Conservation (phyloP, 306 rosid genomes). For the Medicago ruthenica region DNA sequence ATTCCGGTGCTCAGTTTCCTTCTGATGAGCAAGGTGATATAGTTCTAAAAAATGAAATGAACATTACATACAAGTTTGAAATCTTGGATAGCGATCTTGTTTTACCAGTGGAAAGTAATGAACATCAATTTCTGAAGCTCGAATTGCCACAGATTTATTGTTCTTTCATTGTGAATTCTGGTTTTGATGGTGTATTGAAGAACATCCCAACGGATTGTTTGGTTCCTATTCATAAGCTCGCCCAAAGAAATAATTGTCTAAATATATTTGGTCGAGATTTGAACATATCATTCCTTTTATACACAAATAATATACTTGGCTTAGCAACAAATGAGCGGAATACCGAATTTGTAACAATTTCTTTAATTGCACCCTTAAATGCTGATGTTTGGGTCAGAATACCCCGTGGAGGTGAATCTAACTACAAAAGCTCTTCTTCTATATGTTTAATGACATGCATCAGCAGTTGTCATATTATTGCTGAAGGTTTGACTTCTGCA, state of each 20-base stretch:
- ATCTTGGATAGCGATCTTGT: conserved; percentile 77
- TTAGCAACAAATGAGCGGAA: conserved; percentile 45
- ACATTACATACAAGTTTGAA: conserved; percentile 74
- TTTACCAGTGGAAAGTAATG: conserved; percentile 71
- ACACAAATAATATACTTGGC: conserved; percentile 54
- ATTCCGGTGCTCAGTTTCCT: conserved; percentile 49
- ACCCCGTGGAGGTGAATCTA: conserved; percentile 56
- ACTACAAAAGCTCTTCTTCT: conserved; percentile 44
- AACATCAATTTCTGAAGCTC: conserved; percentile 69
- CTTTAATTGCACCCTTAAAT: conserved; percentile 66
- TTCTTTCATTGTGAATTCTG: conserved; percentile 55
- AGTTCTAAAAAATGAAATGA: conserved; percentile 50
- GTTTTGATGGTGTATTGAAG: conserved; percentile 51
- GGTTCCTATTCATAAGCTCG: conserved; percentile 67
- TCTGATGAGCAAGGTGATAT: conserved; percentile 43
- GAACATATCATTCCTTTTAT: conserved; percentile 58
- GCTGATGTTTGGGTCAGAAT: conserved; percentile 90
- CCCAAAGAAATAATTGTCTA: conserved; percentile 61
- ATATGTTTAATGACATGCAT: conserved; percentile 66
- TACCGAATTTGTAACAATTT: conserved; percentile 45
- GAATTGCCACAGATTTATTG: conserved; percentile 70
- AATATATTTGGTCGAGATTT: conserved; percentile 77
- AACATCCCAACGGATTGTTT: conserved; percentile 64
- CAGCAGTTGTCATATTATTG: conserved; percentile 66
- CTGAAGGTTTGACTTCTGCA: conserved; percentile 63